Evolutionary conservation across 768 basidiomycete genomes (phyloP).

Genomic region (Coprinellus micaceus): DNA sequence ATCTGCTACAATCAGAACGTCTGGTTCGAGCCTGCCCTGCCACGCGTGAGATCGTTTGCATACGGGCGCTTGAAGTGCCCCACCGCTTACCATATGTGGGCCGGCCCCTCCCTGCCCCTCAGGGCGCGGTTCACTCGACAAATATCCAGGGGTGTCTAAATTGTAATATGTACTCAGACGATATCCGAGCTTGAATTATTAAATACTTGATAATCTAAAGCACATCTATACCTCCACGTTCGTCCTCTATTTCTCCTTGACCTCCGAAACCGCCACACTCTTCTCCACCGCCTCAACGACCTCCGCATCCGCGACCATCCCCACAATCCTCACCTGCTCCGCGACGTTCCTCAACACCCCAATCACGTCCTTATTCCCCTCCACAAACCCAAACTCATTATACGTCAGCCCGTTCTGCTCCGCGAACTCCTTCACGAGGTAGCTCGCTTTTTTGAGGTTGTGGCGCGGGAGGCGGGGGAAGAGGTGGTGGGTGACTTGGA

Average conservation of each 20-base stretch:
- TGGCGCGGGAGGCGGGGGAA: slow-evolving; percentile 95
- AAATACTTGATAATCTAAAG: no score
- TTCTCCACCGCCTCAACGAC: slow-evolving; percentile 58
- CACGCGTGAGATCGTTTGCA: no score
- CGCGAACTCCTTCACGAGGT: slow-evolving; percentile 84
- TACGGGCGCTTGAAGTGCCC: no score
- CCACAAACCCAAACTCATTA: slow-evolving; percentile 85
- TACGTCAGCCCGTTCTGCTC: slow-evolving; percentile 81
- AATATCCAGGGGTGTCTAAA: no score
- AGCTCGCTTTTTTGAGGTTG: slow-evolving; percentile 79
- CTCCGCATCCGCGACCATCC: slow-evolving; percentile 76
- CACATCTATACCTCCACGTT: not conserved
- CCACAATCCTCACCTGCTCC: slow-evolving; percentile 79
- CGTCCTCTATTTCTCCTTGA: slow-evolving; percentile 11
- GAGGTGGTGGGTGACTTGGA: slow-evolving; percentile 96
- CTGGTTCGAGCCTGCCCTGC: no score
- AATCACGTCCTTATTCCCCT: slow-evolving; percentile 82
- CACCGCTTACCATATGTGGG: no score
- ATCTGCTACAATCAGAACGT: no score
- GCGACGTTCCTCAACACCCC: slow-evolving; percentile 83
- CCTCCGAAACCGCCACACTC: slow-evolving; percentile 26
- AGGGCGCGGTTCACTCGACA: no score
- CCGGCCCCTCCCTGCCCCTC: no score
- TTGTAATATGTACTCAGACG: no score
- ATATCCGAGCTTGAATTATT: no score